Base-by-base conservation (phyloP, 169 alveolate genomes). In the Cryptosporidium canis region DNA sequence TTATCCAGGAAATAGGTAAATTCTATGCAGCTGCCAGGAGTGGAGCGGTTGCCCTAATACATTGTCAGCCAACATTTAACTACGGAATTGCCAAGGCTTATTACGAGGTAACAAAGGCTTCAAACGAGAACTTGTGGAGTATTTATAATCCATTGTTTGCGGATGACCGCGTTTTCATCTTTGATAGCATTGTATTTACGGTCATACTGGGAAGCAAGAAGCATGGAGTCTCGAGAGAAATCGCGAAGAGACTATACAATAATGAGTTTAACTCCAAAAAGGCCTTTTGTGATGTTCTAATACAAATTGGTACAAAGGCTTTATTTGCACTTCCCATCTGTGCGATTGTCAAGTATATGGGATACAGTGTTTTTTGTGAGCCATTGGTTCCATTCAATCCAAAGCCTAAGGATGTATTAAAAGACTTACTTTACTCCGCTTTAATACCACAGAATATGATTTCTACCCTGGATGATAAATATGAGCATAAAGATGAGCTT, bases 171-270 rank as follows among this genome's bases (percentile, higher is more conserved):
- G 85, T 91, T 16, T 91, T 91, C 56, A 58, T 91, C 39, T 91
- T 91, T 83, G 94, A 91, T 56, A 91, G 94, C 68, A 71, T 91
- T 24, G 94, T 91, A 9, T 91, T 85, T 65, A 91, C 94, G 1
- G 90, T 91, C 0, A 55, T 91, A 21, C 66, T 91, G 33, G 94
- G 94, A 27, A 85, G 92, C 53, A 66, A 33, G 83, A 64, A n/a
- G 21, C 41, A 83, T 39, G 87, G 87, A 16, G 58, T 77, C 37
- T 58, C 87, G n/a, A 77, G 63, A 27, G 87, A 77, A 77, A 61
- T 77, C 3, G 87, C 87, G 24, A 77, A 77, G 58, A 77, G 87
- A 61, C 16, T 77, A 5, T 77, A 77, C 37, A 77, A 77, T 58
- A 77, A 77, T 77, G 87, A 77, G 24, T 77, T 77, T 39, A 77